Percentiles rank a stretch among this genome's conserved stretches.
phyloP scores from a whole-genome alignment of 108 stramenopile genomes.

The Epipyxis sp. region DNA sequence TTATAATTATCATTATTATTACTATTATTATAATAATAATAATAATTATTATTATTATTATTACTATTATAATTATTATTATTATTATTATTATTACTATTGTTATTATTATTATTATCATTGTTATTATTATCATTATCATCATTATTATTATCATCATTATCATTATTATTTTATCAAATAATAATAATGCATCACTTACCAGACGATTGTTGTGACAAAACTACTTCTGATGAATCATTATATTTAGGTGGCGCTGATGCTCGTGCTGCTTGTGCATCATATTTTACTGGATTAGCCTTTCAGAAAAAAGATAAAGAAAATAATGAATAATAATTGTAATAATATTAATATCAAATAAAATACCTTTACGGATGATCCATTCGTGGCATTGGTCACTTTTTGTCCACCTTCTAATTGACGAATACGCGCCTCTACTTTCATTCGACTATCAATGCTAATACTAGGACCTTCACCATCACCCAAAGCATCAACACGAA shows the following conservation, averaged over 20 bases:
- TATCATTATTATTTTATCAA: too few relatives aligned
- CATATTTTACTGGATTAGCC: constrained; percentile 73
- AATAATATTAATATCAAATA: constrained; percentile 25
- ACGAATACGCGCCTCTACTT: constrained; percentile 93
- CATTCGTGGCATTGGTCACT: neutral
- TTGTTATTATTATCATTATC: too few relatives aligned
- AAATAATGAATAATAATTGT: too few relatives aligned
- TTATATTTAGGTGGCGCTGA: constrained; percentile 72
- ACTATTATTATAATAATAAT: too few relatives aligned
- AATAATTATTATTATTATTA: too few relatives aligned
- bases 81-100: too few relatives aligned
- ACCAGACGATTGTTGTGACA: too few relatives aligned
- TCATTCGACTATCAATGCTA: constrained; percentile 87
- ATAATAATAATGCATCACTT: too few relatives aligned
- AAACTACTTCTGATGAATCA: constrained; percentile 77
- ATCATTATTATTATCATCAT: too few relatives aligned
- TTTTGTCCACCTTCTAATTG: constrained; percentile 83
- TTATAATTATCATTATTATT: too few relatives aligned
- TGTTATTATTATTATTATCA: too few relatives aligned
- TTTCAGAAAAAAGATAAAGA: constrained; percentile 66
- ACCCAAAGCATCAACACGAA: constrained; percentile 97
- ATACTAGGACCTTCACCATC: constrained; percentile 86
- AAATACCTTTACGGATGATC: neutral
- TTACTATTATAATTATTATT: too few relatives aligned
- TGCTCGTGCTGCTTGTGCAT: constrained; percentile 67